Evolutionary conservation across 2,329 filamentous ascomycete genomes (phyloP), one percentile per base, ranked within the genome.

Genomic region (Xenosphaeropsis pyriputrescens): DNA sequence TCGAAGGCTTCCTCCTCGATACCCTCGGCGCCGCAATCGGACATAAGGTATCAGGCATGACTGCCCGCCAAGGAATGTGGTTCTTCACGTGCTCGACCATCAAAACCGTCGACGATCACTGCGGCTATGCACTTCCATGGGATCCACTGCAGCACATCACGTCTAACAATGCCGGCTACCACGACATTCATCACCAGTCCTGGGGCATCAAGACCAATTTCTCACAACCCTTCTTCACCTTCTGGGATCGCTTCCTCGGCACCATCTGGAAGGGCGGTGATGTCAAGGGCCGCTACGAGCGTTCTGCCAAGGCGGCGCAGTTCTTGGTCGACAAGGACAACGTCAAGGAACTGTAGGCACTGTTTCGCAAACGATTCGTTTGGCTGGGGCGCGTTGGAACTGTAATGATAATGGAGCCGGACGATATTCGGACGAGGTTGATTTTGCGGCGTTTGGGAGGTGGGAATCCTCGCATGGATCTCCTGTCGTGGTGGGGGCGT

Each of bases 201-300:
- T 96, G 89, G 88, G 91, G 91, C 40, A 94, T 98, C 69, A 98
- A 96, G 71, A 83, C 80, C 46, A 93, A 93, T 62, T 93, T 85
- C 58, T 81, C 79, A 5, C 85, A 93, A 59, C 85, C 85, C 3
- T 93, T 88, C 63, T 95, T 96, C 62, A 95, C 83, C 35, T 86
- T 95, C 62, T 96, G 91, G 85, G 91, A 98, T 57, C 68, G 72
- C 34, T 54, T 86, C 18, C 65, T 94, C 16, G 77, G 79, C 37
- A 98, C 91, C 8, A 42, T 54, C 30, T 57, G 51, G 48, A 39
- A 29, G 4, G 53, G 53, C 6, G 43, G 43, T 14, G 51, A 55
- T 38, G 52, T 50, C 1, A 41, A 39, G 2, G 41, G 41, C 9
- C 41, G 44, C 35, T 57, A 57, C 36, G 49, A 44, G 35, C 39